Evolutionary conservation across 371 early-diverging fungal genomes (phyloP).

Genomic region (Entomophthora muscae): DNA sequence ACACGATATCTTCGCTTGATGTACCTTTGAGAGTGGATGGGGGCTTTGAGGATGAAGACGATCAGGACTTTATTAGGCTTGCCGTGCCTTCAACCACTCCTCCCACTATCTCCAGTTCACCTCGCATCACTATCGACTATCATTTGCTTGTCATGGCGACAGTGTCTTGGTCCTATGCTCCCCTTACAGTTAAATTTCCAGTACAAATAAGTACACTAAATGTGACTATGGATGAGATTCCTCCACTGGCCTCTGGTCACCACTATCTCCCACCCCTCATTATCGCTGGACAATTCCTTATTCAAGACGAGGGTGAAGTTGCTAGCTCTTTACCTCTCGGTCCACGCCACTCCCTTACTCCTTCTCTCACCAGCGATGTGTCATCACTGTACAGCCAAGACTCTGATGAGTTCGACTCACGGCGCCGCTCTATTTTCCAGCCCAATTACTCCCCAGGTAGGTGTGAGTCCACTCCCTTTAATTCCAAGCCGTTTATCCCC

Average conservation of each 20-base stretch:
- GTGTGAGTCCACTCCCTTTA: not conserved
- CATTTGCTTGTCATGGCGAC: not conserved
- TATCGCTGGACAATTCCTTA: not conserved
- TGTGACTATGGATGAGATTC: slow-evolving; percentile 5
- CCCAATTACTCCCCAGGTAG: not conserved
- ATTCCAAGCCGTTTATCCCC: not conserved
- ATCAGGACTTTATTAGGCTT: not conserved
- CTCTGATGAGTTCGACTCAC: not conserved
- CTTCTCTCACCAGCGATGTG: not conserved
- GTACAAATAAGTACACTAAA: slow-evolving; percentile 7
- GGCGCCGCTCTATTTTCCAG: not conserved
- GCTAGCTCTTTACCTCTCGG: not conserved
- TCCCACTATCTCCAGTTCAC: not conserved
- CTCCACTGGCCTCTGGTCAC: not conserved
- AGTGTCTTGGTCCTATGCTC: slow-evolving; percentile 5
- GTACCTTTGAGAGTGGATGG: not conserved
- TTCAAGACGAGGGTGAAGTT: not conserved
- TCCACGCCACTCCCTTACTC: slow-evolving; percentile 1
- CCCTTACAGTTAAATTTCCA: not conserved
- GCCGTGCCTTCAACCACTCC: slow-evolving; percentile 3
- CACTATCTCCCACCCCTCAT: slow-evolving; percentile 3
- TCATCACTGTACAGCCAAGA: slow-evolving; percentile 3
- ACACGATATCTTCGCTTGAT: not conserved
- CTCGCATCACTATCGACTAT: not conserved
- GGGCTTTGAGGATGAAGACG: slow-evolving; percentile 4